Base-by-base conservation (phyloP, 2,329 filamentous ascomycete species). In the Pestalotiopsis sp. region DNA sequence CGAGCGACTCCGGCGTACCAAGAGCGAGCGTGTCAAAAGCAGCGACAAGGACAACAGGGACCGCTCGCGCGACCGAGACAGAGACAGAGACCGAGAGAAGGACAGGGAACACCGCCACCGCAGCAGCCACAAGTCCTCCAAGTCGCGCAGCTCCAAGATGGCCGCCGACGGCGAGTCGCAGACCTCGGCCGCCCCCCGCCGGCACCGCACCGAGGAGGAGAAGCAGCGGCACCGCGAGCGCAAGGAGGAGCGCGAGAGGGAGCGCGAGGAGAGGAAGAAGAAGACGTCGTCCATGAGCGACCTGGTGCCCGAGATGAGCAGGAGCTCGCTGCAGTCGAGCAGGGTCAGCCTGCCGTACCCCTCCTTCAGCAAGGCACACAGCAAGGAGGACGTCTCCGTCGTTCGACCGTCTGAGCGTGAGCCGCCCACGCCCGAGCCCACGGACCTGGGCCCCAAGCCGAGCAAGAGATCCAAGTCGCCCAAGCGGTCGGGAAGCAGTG, bases 381-480 rank as follows among this genome's bases (percentile, higher is more conserved):
- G 94, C 84, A 96, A 94, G 80, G 95, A 98, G 82, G 89, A 90
- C 59, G 88, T 97, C 66, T 86, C 89, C 17, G 52, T 11, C 72
- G 70, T 70, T 70, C 27, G 27, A 36, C 9, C 11, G 17, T 60
- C 75, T 69, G 60, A 75, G 71, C 62, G 72, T 70, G 85, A 89
- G 67, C 86, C 86, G 1, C 79, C 86, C 63, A 94, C 92, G 1
- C 92, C 92, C 20, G 91, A 94, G 70, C 86, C 91, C 25, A 94
- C 92, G 25, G 92, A 94, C 75, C 74, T 93, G 25, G 89, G 90
- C 65, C 83, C 84, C 25, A 83, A 82, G 66, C 83, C 85, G 58
- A 79, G 82, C 68, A 77, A 76, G 66, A 83, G 83, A 70, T 84
- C 85, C 36, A 87, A 84, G 75, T 87, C 86, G 38, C 77, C 78